Base-by-base conservation (phyloP, 2,329 filamentous ascomycete species). In the Exserohilum rostratum region DNA sequence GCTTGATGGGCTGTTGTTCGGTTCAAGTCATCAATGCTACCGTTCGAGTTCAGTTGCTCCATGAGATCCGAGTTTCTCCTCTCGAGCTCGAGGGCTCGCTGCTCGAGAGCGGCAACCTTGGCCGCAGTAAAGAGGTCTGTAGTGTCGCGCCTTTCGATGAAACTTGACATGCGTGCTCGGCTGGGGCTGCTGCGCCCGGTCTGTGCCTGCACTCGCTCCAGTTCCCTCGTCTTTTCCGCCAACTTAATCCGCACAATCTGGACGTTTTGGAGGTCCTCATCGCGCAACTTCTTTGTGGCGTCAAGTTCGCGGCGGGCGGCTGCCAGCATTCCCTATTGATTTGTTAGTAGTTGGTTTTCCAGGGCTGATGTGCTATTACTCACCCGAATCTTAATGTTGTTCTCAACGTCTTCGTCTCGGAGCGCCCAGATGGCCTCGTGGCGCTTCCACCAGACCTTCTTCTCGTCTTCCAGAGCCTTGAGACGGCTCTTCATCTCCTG, bases 391-490 rank as follows among this genome's bases (percentile, higher is more conserved):
- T 75, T 77, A 61, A 78, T 76, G 57, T 78, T 73, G 55, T 78
- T 79, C 46, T 74, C 70, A 1, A 78, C 72, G 40, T 79, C 77
- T 56, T 77, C 75, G 53, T 78, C 76, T 31, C 77, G 69, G 17
- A 79, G 65, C 3, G 70, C 69, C 60, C 72, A 77, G 43, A 78
- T 69, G n/a, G 75, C 73, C 59, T 76, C 72, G 47, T 79, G 73
- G 20, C 75, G 66, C 34, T 70, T 70, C 43, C 65, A 60, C 65
- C 71, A 73, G 1, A 60, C 57, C 15, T 67, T 67, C 55, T 78
- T 77, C 50, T 78, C 75, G 1, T 62, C 65, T 53, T 78, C 72
- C 6, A 78, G 62, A 1, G 64, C 55, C 20, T 69, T 63, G 35
- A 78, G 57, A 4, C 68, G 67, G 6, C 47, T 55, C 51, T 70